phyloP scores from a whole-genome alignment of 768 basidiomycete genomes.

The Roridomyces roridus region DNA sequence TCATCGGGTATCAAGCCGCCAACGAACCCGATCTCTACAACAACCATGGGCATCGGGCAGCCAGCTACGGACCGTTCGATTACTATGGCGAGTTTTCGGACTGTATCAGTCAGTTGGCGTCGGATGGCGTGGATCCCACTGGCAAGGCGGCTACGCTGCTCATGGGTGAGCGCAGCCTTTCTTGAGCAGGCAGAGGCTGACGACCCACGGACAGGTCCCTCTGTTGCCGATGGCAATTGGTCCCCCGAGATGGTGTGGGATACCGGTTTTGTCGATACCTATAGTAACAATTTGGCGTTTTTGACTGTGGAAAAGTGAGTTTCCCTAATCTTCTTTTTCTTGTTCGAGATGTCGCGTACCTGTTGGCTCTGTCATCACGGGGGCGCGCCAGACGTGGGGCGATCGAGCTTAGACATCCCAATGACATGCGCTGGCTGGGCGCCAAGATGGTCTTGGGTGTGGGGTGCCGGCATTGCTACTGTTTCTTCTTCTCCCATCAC shows the following conservation, averaged over 20 bases:
- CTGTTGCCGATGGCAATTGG: conserved; percentile 20
- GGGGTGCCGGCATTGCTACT: no score
- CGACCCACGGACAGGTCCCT: conserved; percentile 18
- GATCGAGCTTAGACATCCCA: no score
- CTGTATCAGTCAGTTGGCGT: neutral
- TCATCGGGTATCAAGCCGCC: conserved; percentile 43
- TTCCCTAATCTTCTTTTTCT: neutral
- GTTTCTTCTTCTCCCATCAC: no score
- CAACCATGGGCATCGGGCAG: conserved; percentile 20
- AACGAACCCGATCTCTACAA: conserved; percentile 50
- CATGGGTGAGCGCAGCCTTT: conserved; percentile 9
- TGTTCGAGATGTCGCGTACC: neutral
- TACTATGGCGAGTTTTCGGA: conserved; percentile 25
- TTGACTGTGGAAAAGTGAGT: conserved; percentile 27
- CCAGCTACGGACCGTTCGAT: conserved; percentile 23
- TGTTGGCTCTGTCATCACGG: no score
- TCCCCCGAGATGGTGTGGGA: conserved; percentile 26
- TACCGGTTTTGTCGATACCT: conserved; percentile 18
- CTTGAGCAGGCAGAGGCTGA: neutral
- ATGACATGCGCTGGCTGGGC: no score
- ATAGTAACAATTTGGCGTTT: conserved; percentile 12
- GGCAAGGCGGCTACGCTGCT: neutral
- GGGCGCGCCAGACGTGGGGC: no score
- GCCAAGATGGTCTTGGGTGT: no score
- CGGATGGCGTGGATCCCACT: conserved; percentile 1